A percentile compares a stretch with the other conserved stretches of the same genome.
Conservation (phyloP, 495 filamentous ascomycete species). For the Neurospora sp. region DNA sequence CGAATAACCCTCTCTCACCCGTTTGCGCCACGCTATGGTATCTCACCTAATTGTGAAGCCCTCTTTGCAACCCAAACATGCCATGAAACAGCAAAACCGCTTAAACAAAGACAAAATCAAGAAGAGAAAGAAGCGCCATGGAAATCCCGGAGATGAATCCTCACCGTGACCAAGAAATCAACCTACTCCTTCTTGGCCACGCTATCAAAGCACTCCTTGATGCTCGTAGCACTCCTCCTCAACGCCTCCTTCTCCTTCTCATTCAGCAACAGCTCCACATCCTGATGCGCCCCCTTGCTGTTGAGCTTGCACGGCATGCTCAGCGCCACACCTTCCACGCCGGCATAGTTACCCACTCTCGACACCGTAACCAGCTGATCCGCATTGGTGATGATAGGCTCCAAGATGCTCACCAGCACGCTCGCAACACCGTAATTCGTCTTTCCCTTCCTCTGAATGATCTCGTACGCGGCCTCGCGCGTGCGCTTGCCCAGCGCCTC, state of each 20-base stretch:
- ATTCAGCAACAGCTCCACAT: slow-evolving; percentile 18
- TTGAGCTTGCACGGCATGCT: slow-evolving; percentile 27
- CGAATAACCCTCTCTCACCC: not conserved
- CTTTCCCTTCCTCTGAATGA: slow-evolving; percentile 48
- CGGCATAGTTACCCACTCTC: slow-evolving; percentile 18
- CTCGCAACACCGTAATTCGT: slow-evolving; percentile 51
- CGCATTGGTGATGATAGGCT: slow-evolving; percentile 20
- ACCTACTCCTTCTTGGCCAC: not conserved
- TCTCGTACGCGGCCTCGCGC: slow-evolving; percentile 41
- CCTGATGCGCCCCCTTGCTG: slow-evolving; percentile 15
- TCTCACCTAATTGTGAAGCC: not conserved
- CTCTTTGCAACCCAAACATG: not conserved
- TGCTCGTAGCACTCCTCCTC: slow-evolving; percentile 29
- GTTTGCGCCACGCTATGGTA: not conserved
- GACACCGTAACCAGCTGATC: slow-evolving; percentile 22
- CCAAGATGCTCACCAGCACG: slow-evolving; percentile 21
- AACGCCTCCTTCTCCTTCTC: slow-evolving; percentile 14
- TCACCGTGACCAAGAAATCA: not conserved
- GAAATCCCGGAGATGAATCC: not conserved
- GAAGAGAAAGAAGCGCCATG: not conserved
- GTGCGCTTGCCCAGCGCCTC: slow-evolving; percentile 14
- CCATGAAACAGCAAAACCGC: not conserved
- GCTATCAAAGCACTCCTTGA: slow-evolving; percentile 6
- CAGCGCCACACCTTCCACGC: slow-evolving; percentile 19
- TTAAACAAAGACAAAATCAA: not conserved